phyloP scores from a whole-genome alignment of 768 basidiomycete genomes.

The Rhizopogon vinicolor region DNA sequence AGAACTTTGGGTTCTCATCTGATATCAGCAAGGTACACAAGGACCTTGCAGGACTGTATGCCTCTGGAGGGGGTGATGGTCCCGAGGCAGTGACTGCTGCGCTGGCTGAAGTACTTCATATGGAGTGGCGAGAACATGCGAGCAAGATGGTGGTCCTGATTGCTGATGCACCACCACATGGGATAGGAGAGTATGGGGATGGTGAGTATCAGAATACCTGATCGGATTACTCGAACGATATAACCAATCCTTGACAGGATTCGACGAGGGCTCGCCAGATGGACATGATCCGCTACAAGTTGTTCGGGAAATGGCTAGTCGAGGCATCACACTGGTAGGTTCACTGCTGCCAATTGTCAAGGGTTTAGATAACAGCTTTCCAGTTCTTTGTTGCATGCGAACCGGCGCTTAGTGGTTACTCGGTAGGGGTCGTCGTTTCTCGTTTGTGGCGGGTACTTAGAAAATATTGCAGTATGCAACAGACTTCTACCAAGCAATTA shows the following conservation, averaged over 20 bases:
- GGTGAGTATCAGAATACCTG: constrained; percentile 41
- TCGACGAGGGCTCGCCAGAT: constrained; percentile 92
- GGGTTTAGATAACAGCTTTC: constrained; percentile 4
- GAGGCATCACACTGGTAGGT: constrained; percentile 81
- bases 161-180: constrained; percentile 97
- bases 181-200: constrained; percentile 95
- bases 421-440: constrained; percentile 41
- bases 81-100: constrained; percentile 97
- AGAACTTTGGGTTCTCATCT: constrained; percentile 92
- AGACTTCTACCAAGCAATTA: constrained; percentile 93
- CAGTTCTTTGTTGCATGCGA: constrained; percentile 99
- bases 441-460: constrained; percentile 12
- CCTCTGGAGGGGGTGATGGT: constrained; percentile 90
- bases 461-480: constrained; percentile 63
- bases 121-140: constrained; percentile 87
- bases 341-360: not conserved
- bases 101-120: constrained; percentile 76
- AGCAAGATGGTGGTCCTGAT: constrained; percentile 97
- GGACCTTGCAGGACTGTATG: constrained; percentile 79
- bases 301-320: constrained; percentile 83
- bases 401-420: constrained; percentile 90
- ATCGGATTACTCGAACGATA: not conserved
- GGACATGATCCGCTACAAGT: constrained; percentile 86
- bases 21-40: constrained; percentile 85
- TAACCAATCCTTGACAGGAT: constrained; percentile 45